Conservation (phyloP, 2,329 filamentous ascomycete genomes). For the Monascus ruber region DNA sequence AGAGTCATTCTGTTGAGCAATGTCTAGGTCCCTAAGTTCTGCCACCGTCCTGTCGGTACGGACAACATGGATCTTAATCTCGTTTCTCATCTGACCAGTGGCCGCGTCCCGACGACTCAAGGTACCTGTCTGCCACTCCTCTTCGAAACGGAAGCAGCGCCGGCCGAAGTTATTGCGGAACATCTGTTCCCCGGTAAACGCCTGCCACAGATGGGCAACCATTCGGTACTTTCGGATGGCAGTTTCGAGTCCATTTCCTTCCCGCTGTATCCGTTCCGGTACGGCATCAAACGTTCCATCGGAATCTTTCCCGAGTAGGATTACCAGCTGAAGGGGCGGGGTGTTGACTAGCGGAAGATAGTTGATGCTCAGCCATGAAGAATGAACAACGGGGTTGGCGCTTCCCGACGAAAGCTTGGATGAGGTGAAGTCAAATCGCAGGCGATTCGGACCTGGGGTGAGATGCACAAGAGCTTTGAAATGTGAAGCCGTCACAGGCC, state of each 20-base stretch:
- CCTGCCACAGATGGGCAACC: conserved; percentile 93
- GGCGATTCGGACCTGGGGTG: conserved; percentile 76
- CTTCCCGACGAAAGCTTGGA: conserved; percentile 60
- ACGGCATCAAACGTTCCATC: conserved; percentile 72
- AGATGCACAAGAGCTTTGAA: conserved; percentile 89
- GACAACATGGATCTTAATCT: conserved; percentile 82
- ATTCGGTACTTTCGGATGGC: conserved; percentile 87
- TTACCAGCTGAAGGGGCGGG: conserved; percentile 80
- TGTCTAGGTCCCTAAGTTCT: conserved; percentile 66
- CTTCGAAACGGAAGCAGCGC: conserved; percentile 80
- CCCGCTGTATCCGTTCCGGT: conserved; percentile 61
- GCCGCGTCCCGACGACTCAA: conserved; percentile 64
- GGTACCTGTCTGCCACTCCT: conserved; percentile 83
- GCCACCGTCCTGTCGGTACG: conserved; percentile 71
- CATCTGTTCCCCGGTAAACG: conserved; percentile 96
- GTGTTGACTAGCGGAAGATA: conserved; percentile 69
- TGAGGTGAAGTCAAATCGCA: conserved; percentile 79
- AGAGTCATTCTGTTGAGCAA: conserved; percentile 63
- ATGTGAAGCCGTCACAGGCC: conserved; percentile 79
- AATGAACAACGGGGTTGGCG: conserved; percentile 57
- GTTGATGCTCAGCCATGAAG: conserved; percentile 70
- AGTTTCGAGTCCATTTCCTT: conserved; percentile 69
- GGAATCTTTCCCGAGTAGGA: conserved; percentile 80
- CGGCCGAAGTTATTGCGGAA: conserved; percentile 75
- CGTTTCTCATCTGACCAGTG: conserved; percentile 66